These are phyloP conservation scores for Mucor saturninus DNA, from an alignment of 371 early-diverging fungal genomes.

Conservation along the genomic window DNA sequence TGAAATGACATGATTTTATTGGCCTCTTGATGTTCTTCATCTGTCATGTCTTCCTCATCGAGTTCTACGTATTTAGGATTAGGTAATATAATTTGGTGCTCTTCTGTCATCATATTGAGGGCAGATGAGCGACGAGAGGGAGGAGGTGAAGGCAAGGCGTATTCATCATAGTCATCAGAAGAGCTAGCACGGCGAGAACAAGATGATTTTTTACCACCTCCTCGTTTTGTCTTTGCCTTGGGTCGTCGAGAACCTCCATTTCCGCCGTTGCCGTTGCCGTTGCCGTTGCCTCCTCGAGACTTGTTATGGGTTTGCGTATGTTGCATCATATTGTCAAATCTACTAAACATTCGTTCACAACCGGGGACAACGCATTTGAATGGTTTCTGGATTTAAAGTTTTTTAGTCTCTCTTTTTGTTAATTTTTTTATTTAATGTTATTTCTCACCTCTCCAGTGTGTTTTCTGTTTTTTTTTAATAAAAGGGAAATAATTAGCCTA, in stretches of 20 bases:
- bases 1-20: constrained; percentile 36
- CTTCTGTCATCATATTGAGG: background rate
- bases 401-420: background rate
- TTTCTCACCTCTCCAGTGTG: constrained; percentile 57
- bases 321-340: constrained; percentile 66
- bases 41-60: constrained; percentile 17
- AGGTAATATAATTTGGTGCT: constrained; percentile 17
- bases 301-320: constrained; percentile 60
- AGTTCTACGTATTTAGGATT: constrained; percentile 18
- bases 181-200: constrained; percentile 7
- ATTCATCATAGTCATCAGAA: constrained; percentile 23
- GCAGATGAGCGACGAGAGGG: constrained; percentile 21
- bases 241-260: constrained; percentile 8
- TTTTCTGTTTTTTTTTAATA: constrained; percentile 33
- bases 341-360: constrained; percentile 58
- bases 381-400: constrained; percentile 43
- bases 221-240: constrained; percentile 12
- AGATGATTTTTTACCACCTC: constrained; percentile 12
- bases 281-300: background rate
- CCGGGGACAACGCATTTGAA: constrained; percentile 56
- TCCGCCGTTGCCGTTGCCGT: too few relatives aligned
- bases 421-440: background rate
- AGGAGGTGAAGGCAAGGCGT: constrained; percentile 26
- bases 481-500: too few relatives aligned
- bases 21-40: background rate